Conservation (phyloP, 2,329 filamentous ascomycete genomes). For the Pyrenophora tritici-repentis region DNA sequence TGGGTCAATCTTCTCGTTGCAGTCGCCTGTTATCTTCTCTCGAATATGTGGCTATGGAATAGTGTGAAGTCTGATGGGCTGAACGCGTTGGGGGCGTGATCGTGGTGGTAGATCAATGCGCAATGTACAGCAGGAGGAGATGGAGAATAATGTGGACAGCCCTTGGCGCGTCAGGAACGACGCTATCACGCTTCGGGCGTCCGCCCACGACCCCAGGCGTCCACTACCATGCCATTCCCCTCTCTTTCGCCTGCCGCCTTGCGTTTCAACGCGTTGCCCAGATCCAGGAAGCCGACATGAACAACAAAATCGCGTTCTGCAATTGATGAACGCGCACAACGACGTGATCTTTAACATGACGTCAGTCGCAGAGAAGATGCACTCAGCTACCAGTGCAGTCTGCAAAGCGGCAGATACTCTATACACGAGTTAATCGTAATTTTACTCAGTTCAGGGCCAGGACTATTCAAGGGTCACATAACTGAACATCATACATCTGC, state of each 20-base stretch:
- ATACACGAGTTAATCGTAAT: too few species aligned
- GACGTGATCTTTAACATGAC: constrained; percentile 6
- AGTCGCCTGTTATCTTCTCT: neutral
- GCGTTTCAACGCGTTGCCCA: constrained; percentile 2
- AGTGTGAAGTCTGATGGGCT: neutral
- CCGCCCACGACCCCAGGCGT: constrained; percentile 4
- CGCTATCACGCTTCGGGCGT: constrained; percentile 6
- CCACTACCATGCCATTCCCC: neutral
- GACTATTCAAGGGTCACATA: too few species aligned
- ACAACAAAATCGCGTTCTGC: neutral
- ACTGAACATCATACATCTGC: too few species aligned
- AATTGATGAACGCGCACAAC: neutral
- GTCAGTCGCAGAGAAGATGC: constrained; percentile 10
- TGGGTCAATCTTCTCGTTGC: neutral
- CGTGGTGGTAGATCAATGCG: constrained; percentile 2
- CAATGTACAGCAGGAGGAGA: constrained; percentile 3
- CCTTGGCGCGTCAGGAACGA: constrained; percentile 12
- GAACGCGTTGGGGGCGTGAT: constrained; percentile 9
- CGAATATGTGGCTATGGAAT: neutral
- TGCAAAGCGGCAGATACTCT: too few species aligned
- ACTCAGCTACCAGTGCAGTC: too few species aligned
- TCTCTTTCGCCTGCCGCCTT: neutral
- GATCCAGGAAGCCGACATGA: neutral
- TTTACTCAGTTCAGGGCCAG: too few species aligned
- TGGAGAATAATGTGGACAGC: constrained; percentile 13